These are phyloP conservation scores for Daldinia decipiens DNA, from an alignment of 495 filamentous ascomycete species.

Conservation along the genomic window DNA sequence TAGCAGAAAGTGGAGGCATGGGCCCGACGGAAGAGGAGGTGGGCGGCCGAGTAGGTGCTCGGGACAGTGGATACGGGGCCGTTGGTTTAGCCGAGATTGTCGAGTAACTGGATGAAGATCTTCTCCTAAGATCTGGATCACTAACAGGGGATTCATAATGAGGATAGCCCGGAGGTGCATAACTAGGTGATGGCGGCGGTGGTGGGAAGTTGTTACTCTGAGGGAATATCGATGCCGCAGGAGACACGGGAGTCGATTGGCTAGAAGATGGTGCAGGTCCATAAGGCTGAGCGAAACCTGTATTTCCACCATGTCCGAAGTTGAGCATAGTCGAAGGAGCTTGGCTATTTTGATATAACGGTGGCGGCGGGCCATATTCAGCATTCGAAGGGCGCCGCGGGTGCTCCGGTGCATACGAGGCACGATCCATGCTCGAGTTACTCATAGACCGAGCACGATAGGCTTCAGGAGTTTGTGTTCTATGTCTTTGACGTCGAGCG, in stretches of 20 bases:
- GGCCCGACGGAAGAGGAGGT: conserved; percentile 36
- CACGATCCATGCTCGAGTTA: conserved; percentile 69
- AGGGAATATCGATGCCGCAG: conserved; percentile 43
- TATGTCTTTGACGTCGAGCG: conserved; percentile 61
- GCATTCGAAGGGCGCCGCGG: conserved; percentile 65
- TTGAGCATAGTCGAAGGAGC: conserved; percentile 48
- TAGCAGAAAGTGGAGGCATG: conserved; percentile 38
- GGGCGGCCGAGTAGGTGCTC: conserved; percentile 31
- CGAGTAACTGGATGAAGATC: conserved; percentile 42
- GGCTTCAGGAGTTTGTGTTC: conserved; percentile 70
- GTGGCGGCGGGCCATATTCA: conserved; percentile 62
- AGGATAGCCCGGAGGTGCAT: conserved; percentile 38
- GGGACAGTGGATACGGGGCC: conserved; percentile 30
- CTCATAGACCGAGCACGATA: conserved; percentile 80
- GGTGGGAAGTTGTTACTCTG: conserved; percentile 36
- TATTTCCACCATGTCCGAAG: conserved; percentile 43
- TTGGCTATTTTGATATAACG: conserved; percentile 53
- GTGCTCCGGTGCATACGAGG: conserved; percentile 57
- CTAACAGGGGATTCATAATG: conserved; percentile 42
- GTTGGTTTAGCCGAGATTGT: conserved; percentile 40
- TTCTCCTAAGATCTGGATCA: conserved; percentile 39
- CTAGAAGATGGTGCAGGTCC: conserved; percentile 38
- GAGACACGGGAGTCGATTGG: conserved; percentile 47
- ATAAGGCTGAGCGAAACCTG: conserved; percentile 45
- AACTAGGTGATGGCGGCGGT: conserved; percentile 42